A percentile compares a stretch with the other conserved stretches of the same genome.
These are phyloP conservation scores for Macadamia tetraphylla DNA, from an alignment of 164 flowering plant species.

Conservation along the genomic window DNA sequence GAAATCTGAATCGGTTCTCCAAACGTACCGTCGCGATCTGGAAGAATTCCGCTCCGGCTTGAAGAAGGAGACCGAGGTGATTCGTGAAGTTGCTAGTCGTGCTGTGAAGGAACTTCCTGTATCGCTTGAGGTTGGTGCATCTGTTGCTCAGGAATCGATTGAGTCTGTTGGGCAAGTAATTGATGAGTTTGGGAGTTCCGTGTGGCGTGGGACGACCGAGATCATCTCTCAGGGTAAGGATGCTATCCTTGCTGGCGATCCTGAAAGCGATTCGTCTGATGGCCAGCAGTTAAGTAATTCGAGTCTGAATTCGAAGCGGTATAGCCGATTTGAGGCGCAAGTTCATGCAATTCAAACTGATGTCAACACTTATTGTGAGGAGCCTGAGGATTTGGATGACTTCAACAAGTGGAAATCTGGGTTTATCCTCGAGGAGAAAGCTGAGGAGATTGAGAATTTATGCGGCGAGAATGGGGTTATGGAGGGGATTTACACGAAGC, in stretches of 20 bases:
- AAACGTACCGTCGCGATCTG: slow-evolving; percentile 63
- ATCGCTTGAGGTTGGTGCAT: slow-evolving; percentile 64
- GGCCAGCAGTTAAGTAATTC: slow-evolving; percentile 6
- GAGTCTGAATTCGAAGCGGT: slow-evolving; percentile 23
- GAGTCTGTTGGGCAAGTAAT: slow-evolving; percentile 78
- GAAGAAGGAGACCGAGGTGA: slow-evolving; percentile 54
- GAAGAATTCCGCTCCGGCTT: slow-evolving; percentile 71
- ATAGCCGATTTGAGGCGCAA: slow-evolving; percentile 59
- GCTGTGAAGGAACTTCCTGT: slow-evolving; percentile 65
- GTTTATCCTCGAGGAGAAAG: slow-evolving; percentile 52
- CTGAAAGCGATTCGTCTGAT: slow-evolving; percentile 22
- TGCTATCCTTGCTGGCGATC: slow-evolving; percentile 27
- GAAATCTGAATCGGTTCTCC: slow-evolving; percentile 61
- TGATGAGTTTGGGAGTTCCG: slow-evolving; percentile 59
- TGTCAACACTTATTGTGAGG: slow-evolving; percentile 44
- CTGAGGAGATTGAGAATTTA: slow-evolving; percentile 50
- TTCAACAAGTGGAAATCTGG: slow-evolving; percentile 55
- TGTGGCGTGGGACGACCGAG: slow-evolving; percentile 57
- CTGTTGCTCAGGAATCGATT: slow-evolving; percentile 68
- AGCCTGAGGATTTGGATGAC: slow-evolving; percentile 58
- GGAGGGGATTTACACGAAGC: slow-evolving; percentile 36
- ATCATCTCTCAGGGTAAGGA: slow-evolving; percentile 62
- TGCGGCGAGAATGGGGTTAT: slow-evolving; percentile 38
- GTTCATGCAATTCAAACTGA: slow-evolving; percentile 46
- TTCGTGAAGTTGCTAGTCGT: slow-evolving; percentile 52